Evolutionary conservation across 2,329 filamentous ascomycete genomes (phyloP).

Genomic region (Colletotrichum sp.): DNA sequence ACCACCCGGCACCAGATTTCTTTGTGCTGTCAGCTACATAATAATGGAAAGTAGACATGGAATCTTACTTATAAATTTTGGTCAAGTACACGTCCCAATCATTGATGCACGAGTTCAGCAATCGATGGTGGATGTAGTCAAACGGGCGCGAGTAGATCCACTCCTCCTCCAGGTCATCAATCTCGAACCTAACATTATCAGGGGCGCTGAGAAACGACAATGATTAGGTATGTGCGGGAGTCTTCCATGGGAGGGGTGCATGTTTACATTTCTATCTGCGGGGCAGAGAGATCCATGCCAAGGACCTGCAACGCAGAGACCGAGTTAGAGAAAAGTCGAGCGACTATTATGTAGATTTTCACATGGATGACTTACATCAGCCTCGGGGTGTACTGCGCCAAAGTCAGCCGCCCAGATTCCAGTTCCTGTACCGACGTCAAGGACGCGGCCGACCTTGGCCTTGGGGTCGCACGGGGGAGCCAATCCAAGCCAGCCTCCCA

Average conservation of each 20-base stretch:
- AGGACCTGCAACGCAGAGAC: neutral
- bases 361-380: neutral
- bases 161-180: conserved; percentile 59
- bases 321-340: neutral
- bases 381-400: neutral
- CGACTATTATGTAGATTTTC: neutral
- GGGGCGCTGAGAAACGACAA: conserved; percentile 40
- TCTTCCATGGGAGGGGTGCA: neutral
- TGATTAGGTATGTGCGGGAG: neutral
- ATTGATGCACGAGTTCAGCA: neutral
- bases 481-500: neutral
- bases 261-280: neutral
- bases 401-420: neutral
- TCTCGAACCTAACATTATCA: conserved; percentile 58
- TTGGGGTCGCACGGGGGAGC: neutral
- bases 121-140: conserved; percentile 59
- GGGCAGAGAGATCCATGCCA: neutral
- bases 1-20: neutral
- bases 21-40: neutral
- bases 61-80: neutral
- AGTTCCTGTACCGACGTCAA: neutral
- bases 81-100: neutral
- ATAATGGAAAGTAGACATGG: no score
- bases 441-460: neutral
- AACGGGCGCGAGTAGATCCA: conserved; percentile 56